phyloP scores from a whole-genome alignment of 2,329 filamentous ascomycete genomes.

The Xylariaceae sp. region DNA sequence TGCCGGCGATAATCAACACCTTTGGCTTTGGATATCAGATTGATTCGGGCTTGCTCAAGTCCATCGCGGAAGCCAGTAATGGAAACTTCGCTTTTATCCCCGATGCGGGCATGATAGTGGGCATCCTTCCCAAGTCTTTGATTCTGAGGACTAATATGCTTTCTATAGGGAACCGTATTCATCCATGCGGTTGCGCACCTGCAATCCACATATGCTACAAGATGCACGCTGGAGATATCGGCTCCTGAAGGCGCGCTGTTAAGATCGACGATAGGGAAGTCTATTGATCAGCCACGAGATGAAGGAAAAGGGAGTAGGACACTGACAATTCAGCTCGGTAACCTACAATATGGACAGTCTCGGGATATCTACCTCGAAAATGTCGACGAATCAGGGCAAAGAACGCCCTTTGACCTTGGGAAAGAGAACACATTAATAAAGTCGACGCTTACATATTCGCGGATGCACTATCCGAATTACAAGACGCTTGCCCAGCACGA shows the following conservation, averaged over 20 bases:
- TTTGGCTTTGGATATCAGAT: conserved; percentile 53
- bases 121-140: not conserved
- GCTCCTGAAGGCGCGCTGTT: conserved; percentile 39
- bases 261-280: conserved; percentile 38
- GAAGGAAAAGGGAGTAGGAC: conserved; percentile 12
- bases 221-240: conserved; percentile 41
- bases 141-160: conserved; percentile 4
- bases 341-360: conserved; percentile 58
- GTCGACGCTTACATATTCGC: conserved; percentile 36
- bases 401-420: not conserved
- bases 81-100: conserved; percentile 60
- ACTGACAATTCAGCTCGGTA: conserved; percentile 45
- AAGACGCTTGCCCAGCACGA: conserved; percentile 12
- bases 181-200: conserved; percentile 59
- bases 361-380: conserved; percentile 49
- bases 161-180: conserved; percentile 51
- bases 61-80: conserved; percentile 53
- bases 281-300: conserved; percentile 35
- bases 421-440: conserved; percentile 30
- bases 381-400: conserved; percentile 14
- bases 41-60: conserved; percentile 52
- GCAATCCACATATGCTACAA: conserved; percentile 53
- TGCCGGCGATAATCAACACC: conserved; percentile 47
- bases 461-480: conserved; percentile 16
- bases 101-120: conserved; percentile 56